Evolutionary conservation across 352 stramenopile genomes (phyloP).

Genomic region (Chrysophaeum taylorii): DNA sequence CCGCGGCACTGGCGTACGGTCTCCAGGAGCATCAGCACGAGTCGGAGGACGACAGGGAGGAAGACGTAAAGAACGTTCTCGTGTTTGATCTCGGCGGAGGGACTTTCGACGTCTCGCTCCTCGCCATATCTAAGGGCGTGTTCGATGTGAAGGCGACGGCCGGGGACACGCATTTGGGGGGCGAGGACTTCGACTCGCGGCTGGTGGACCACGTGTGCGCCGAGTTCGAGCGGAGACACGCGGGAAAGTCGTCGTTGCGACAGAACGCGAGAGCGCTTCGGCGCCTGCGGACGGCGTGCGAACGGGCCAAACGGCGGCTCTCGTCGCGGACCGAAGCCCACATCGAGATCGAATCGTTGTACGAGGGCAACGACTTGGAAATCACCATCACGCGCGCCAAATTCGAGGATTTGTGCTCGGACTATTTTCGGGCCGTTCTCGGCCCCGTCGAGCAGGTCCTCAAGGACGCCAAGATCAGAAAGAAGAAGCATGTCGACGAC

Average conservation of each 20-base stretch:
- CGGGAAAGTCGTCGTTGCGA: constrained; percentile 31
- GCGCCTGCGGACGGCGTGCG: constrained; percentile 34
- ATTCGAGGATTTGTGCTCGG: constrained; percentile 41
- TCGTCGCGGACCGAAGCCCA: constrained; percentile 32
- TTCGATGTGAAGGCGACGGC: constrained; percentile 51
- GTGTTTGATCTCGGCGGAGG: constrained; percentile 59
- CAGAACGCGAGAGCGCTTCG: constrained; percentile 26
- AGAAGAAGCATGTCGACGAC: constrained; percentile 43
- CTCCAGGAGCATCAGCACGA: constrained; percentile 34
- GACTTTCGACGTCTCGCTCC: constrained; percentile 57
- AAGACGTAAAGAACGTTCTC: constrained; percentile 25
- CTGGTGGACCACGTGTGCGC: constrained; percentile 28
- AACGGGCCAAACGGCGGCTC: constrained; percentile 43
- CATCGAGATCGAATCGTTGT: constrained; percentile 44
- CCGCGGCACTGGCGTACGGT: constrained; percentile 38
- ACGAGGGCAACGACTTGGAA: constrained; percentile 41
- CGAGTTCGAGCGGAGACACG: background rate
- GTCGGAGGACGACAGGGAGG: constrained; percentile 4
- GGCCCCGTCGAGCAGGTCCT: constrained; percentile 53
- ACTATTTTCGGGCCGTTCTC: constrained; percentile 61
- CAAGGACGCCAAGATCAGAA: constrained; percentile 29
- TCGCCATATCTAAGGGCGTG: constrained; percentile 42
- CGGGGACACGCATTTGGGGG: constrained; percentile 55
- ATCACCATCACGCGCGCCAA: constrained; percentile 36
- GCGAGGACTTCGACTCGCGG: constrained; percentile 55